Evolutionary conservation across 2,329 filamentous ascomycete species (phyloP), one percentile per base, ranked within the genome.

Genomic region (Bipolaris sorokiniana): DNA sequence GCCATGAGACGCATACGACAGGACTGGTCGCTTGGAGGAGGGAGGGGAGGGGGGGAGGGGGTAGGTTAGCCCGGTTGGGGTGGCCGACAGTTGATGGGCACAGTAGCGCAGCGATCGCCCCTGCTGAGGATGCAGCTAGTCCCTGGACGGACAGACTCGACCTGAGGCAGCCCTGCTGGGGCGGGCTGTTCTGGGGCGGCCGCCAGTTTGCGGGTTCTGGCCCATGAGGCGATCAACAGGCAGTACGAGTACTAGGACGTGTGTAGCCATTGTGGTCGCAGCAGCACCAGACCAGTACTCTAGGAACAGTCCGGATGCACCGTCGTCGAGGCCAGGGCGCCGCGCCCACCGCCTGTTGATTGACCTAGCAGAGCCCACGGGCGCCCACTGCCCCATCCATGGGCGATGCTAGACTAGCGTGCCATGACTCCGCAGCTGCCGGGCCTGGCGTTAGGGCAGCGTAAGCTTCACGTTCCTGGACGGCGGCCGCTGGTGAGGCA

Each of bases 181-280:
- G 63, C 59, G 67, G 64, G 64, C 66, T 64, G 64, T 67, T 66
- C 61, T 66, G 63, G 67, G 68, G 63, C 64, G 56, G 62, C 54
- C 65, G 64, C 62, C 63, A 59, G 67, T 64, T 63, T 63, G 52
- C 63, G 60, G 61, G 66, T 71, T 72, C 69, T 74, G 68, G 71
- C 68, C 72, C 71, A 68, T 73, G 70, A 73, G 71, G 69, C 69
- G 72, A 75, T 75, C 71, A 65, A 63, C 69, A 68, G 62, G 42
- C 56, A 58, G 65, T 53, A 51, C 26, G 26, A 26, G 7, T 7
- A 26, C 26, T 26, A 26, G 26, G 26, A 26, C 7, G 7, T 26
- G 7, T 26, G 26, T 26, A 26, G 26, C 26, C 7, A 7, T 26
- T 7, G 26, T 9, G 7, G 26, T 26, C 26, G 36, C 60, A 49